Base-by-base conservation (phyloP, 2,329 filamentous ascomycete genomes). In the Cladophialophora carrionii region DNA sequence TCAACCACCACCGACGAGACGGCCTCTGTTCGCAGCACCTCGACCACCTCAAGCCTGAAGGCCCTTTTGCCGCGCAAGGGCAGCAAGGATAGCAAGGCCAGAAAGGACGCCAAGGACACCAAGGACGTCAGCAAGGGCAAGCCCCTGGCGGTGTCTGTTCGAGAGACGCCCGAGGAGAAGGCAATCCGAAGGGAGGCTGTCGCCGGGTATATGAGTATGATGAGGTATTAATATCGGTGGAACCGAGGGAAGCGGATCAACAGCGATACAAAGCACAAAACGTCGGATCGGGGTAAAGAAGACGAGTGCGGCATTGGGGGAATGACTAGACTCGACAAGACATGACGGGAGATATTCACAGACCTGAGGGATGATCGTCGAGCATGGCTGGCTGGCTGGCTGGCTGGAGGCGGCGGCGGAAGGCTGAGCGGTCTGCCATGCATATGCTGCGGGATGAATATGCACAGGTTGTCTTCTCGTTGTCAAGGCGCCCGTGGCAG, bases 41-140 rank as follows among this genome's bases (percentile, higher is more conserved):
- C 68, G 9, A 70, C 70, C 37, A 56, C 69, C 55, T 70, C 70
- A 43, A 71, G 69, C 43, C 58, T 72, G 22, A 72, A 69, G 65
- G 52, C 66, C 3, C 57, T 72, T 17, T 57, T 72, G 34, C 66
- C 64, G 14, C 69, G 58, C 37, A 43, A 43, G 62, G 41, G 59
- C 43, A 37, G 41, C 34, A 52, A 59, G 48, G 55, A 68, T 22
- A 66, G 61, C 57, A 37, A n/a, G n/a, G n/a, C n/a, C n/a, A n/a
- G n/a, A n/a, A 43, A 43, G 62, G 41, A 58, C 43, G 31, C 32
- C 34, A 52, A 59, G 48, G 55, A 68, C 26, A 66, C 61, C 57
- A 37, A 56, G 26, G 26, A 29, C 26, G 26, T 6, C 49, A 51
- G 56, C 20, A 58, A 68, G 24, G 43, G 61, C 10, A 66, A 65